Evolutionary conservation across 2,329 filamentous ascomycete species (phyloP), one percentile per base, ranked within the genome.

Genomic region (Monosporascus sp.): DNA sequence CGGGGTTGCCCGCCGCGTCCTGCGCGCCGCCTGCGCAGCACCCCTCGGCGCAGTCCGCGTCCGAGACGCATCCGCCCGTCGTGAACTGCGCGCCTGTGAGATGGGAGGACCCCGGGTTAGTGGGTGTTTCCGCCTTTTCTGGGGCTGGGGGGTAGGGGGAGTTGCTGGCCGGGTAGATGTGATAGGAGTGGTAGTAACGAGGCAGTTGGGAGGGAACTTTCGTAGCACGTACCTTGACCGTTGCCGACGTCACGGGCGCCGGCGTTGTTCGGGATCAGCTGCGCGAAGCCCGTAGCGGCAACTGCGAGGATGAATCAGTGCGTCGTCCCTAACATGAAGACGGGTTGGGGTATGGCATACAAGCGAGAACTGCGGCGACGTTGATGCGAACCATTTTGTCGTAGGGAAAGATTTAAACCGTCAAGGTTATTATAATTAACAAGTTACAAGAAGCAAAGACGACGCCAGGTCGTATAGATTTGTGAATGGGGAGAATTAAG

Each of bases 381-480:
- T 54, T 65, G 55, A 70, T 57, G 60, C 62, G 66, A 58, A 69
- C 68, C 68, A 70, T 70, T 61, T 65, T 69, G 66, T 59, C 51
- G n/a, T 38, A 39, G 53, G 52, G 46, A 45, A 48, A 31, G 36
- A 27, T 24, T 48, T 38, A 55, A 41, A 51, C 48, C 45, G 50
- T 54, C 49, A 36, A 52, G 57, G 46, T 50, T 25, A 43, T 48
- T 51, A 50, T 43, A 45, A 56, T 22, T 52, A 43, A 44, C 35
- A 49, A 17, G 52, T 50, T 51, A 36, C 22, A 57, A 51, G 41
- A 58, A 49, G 48, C 50, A 56, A 43, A 41, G 52, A 52, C 58
- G 55, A 59, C 58, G 48, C 58, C 58, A 49, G 58, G 58, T 54
- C 57, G 54, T 48, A 45, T 41, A 45, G 22, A 24, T 43, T 8